phyloP scores from a whole-genome alignment of 495 filamentous ascomycete genomes.

The Pyrenula aspistea region DNA sequence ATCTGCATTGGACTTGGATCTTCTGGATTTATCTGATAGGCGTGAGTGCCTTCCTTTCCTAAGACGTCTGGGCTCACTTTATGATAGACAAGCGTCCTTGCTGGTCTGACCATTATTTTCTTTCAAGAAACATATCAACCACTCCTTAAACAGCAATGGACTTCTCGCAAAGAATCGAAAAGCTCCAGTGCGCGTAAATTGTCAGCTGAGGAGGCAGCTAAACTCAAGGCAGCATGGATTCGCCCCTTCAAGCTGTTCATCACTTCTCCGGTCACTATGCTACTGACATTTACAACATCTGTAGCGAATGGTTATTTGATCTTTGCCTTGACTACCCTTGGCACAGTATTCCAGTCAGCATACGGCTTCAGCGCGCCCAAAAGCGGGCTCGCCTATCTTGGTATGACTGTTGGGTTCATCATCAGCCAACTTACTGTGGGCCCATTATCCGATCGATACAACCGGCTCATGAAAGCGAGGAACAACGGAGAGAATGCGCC shows the following conservation, averaged over 20 bases:
- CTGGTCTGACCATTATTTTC: no score
- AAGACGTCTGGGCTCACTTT: conserved; percentile 38
- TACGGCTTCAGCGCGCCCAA: conserved; percentile 34
- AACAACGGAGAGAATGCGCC: conserved; percentile 28
- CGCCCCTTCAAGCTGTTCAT: conserved; percentile 35
- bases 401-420: conserved; percentile 20
- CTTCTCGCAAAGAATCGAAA: no score
- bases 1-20: conserved; percentile 46
- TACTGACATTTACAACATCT: conserved; percentile 43
- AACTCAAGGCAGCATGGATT: conserved; percentile 7
- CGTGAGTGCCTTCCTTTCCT: conserved; percentile 23
- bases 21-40: conserved; percentile 38
- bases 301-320: conserved; percentile 58
- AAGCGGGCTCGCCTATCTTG: conserved; percentile 25
- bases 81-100: no score
- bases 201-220: no score
- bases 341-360: conserved; percentile 30
- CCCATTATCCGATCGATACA: conserved; percentile 23
- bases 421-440: conserved; percentile 16
- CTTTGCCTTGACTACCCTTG: conserved; percentile 47
- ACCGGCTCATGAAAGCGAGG: conserved; percentile 33
- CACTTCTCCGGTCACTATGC: conserved; percentile 39
- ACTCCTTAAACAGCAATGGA: no score
- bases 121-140: conserved; percentile 53
- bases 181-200: no score